phyloP scores from a whole-genome alignment of 306 rosid genomes.

The Argentina anserina region DNA sequence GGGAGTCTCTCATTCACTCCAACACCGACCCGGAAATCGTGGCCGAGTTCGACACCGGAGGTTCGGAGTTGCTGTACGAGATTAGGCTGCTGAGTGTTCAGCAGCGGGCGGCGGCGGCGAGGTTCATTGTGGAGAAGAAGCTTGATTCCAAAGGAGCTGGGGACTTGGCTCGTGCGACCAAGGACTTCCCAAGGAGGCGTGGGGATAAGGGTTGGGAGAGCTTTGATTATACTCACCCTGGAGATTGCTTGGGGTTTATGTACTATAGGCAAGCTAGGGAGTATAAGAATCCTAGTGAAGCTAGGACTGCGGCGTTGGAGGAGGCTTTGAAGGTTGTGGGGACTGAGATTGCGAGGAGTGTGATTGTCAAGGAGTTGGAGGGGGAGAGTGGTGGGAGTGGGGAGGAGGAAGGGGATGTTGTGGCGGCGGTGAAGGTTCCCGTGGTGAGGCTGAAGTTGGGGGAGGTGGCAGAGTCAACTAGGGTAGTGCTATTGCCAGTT shows the following conservation, averaged over 20 bases:
- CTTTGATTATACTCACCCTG: constrained; percentile 56
- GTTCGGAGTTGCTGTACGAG: constrained; percentile 65
- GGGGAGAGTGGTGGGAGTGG: constrained; percentile 1
- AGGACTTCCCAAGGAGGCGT: constrained; percentile 61
- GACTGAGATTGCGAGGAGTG: constrained; percentile 46
- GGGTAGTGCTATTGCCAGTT: constrained; percentile 69
- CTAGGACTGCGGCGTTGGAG: constrained; percentile 45
- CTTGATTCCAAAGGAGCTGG: constrained; percentile 47
- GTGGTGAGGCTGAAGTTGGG: constrained; percentile 82
- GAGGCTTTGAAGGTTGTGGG: constrained; percentile 46
- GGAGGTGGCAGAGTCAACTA: constrained; percentile 73
- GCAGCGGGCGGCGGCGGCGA: constrained; percentile 64
- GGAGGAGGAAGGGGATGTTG: neutral
- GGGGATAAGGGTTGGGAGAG: constrained; percentile 69
- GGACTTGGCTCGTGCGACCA: constrained; percentile 75
- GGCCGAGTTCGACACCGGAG: constrained; percentile 50
- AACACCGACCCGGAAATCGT: constrained; percentile 42
- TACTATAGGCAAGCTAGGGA: constrained; percentile 64
- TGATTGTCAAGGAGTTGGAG: constrained; percentile 35
- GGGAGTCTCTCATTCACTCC: constrained; percentile 58
- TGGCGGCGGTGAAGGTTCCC: constrained; percentile 38
- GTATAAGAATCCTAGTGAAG: constrained; percentile 40
- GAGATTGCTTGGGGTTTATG: constrained; percentile 74
- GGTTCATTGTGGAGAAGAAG: constrained; percentile 35
- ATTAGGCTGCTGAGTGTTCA: constrained; percentile 55